Conservation (phyloP, 768 basidiomycete genomes). For the Termitomyces heimii region DNA sequence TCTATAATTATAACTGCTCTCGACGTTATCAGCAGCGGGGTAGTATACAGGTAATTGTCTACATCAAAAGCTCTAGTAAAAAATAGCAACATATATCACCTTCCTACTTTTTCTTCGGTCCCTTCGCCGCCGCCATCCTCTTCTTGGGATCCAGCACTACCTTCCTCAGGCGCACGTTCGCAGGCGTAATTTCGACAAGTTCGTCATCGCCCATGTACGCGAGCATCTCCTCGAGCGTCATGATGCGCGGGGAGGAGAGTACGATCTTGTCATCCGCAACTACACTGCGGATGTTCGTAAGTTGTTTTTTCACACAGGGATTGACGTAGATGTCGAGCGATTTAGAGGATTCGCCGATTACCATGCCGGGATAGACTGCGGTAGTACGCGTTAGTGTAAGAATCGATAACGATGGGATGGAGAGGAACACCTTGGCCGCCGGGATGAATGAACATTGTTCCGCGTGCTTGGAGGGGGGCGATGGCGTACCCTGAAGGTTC, state of each 20-base stretch:
- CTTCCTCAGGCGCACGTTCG: slow-evolving; percentile 36
- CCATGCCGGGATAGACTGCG: slow-evolving; percentile 45
- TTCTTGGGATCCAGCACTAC: slow-evolving; percentile 12
- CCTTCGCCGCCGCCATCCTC: neutral
- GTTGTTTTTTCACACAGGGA: slow-evolving; percentile 41
- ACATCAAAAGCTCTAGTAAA: neutral
- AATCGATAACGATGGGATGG: neutral
- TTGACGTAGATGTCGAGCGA: slow-evolving; percentile 40
- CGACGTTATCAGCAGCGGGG: neutral
- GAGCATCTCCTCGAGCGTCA: slow-evolving; percentile 41
- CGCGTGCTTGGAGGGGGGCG: slow-evolving; percentile 43
- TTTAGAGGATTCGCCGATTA: slow-evolving; percentile 45
- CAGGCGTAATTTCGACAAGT: slow-evolving; percentile 41
- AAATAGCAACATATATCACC: neutral
- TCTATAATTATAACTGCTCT: neutral
- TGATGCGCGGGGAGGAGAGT: slow-evolving; percentile 33
- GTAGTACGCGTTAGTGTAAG: neutral
- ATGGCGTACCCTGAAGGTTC: slow-evolving; percentile 43
- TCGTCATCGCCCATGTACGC: slow-evolving; percentile 47
- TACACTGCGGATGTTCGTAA: slow-evolving; percentile 44
- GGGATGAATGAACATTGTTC: slow-evolving; percentile 39
- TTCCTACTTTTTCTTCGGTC: neutral
- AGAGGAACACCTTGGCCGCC: slow-evolving; percentile 28
- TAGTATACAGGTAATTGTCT: neutral
- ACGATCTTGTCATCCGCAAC: slow-evolving; percentile 47